phyloP scores from a whole-genome alignment of 768 basidiomycete genomes.

The Asterophora lycoperdoides region DNA sequence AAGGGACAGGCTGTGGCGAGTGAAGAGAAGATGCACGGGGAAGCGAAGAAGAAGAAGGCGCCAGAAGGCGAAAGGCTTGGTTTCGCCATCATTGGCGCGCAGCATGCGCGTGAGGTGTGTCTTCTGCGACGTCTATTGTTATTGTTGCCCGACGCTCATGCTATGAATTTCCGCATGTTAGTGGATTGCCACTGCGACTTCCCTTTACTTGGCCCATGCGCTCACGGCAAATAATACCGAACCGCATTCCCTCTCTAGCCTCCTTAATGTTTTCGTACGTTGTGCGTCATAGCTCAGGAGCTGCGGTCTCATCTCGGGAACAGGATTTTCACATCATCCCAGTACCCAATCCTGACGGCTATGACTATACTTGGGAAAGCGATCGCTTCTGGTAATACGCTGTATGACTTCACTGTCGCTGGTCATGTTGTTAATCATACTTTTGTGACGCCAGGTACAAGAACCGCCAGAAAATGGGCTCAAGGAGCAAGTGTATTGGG shows the following conservation, averaged over 20 bases:
- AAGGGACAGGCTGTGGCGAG: slow-evolving; percentile 14
- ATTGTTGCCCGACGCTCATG: slow-evolving; percentile 3
- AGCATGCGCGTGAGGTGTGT: slow-evolving; percentile 71
- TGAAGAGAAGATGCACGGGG: slow-evolving; percentile 7
- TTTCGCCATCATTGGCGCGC: slow-evolving; percentile 67
- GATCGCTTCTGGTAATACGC: slow-evolving; percentile 57
- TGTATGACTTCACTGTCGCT: not conserved
- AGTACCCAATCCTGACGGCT: slow-evolving; percentile 67
- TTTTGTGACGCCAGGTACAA: slow-evolving; percentile 49
- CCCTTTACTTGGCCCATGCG: slow-evolving; percentile 70
- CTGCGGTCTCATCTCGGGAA: not conserved
- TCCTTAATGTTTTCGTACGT: slow-evolving; percentile 54
- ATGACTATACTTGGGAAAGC: slow-evolving; percentile 65
- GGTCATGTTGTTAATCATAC: not conserved
- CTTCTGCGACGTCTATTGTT: slow-evolving; percentile 6
- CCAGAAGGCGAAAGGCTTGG: slow-evolving; percentile 37
- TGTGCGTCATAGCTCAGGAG: not conserved
- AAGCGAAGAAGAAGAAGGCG: slow-evolving; percentile 14
- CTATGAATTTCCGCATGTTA: slow-evolving; percentile 21
- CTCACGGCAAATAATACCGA: slow-evolving; percentile 51
- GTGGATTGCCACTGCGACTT: slow-evolving; percentile 79
- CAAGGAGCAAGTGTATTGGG: slow-evolving; percentile 53
- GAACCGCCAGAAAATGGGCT: slow-evolving; percentile 54
- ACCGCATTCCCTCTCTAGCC: slow-evolving; percentile 37
- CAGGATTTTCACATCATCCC: slow-evolving; percentile 69